Evolutionary conservation across 2,329 filamentous ascomycete species (phyloP).

Genomic region (Aspergillus floridensis): DNA sequence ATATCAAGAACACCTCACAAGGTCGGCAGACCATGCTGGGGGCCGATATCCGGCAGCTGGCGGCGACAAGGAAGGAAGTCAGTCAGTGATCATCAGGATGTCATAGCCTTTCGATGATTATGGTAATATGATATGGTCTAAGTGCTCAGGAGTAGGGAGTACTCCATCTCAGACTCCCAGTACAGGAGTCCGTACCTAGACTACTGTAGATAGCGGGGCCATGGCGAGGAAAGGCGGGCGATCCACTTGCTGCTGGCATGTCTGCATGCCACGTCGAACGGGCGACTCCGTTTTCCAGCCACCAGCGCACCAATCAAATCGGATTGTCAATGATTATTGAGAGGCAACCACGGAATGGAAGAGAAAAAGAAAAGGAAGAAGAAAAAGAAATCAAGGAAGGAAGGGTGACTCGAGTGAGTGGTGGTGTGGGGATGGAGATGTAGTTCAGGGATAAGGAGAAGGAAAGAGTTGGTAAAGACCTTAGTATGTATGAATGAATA

Average conservation of each 20-base stretch:
- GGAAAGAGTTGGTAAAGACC: no score
- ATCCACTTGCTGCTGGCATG: conserved; percentile 19
- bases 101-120: background rate
- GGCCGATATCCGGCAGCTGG: background rate
- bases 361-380: background rate
- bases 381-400: background rate
- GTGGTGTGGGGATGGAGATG: background rate
- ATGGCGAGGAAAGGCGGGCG: conserved; percentile 14
- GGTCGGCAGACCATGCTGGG: background rate
- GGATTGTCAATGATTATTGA: background rate
- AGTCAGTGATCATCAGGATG: background rate
- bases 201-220: background rate
- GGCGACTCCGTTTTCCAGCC: conserved; percentile 13
- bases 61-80: background rate
- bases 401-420: background rate
- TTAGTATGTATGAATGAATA: no score
- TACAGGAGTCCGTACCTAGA: no score
- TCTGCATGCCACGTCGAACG: conserved; percentile 27
- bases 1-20: background rate
- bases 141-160: background rate
- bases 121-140: background rate
- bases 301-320: conserved; percentile 13
- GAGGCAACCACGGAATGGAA: background rate
- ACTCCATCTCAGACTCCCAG: no score
- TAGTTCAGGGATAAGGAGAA: background rate